Percentiles rank a stretch among this genome's conserved stretches.
Conservation (phyloP, 1,284 basidiomycete genomes). For the Trametes polyzona region DNA sequence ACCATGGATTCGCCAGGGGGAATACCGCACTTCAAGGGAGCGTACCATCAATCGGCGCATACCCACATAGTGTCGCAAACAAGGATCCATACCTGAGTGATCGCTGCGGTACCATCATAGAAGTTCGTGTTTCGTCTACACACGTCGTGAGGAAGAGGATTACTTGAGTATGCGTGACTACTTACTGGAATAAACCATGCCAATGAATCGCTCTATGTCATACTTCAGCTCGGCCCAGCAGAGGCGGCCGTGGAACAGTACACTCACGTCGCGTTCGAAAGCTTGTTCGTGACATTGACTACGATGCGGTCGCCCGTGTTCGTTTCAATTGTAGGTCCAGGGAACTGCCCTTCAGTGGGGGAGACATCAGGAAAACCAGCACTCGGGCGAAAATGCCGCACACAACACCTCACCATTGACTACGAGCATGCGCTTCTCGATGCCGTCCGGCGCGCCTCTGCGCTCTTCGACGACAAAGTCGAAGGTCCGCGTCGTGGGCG, state of each 20-base stretch:
- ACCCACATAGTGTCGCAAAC: neutral
- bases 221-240: too few species aligned
- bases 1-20: constrained; percentile 48
- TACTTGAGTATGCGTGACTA: neutral
- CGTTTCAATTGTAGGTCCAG: constrained; percentile 53
- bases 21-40: constrained; percentile 48
- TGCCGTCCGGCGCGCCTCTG: constrained; percentile 41
- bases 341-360: constrained; percentile 38
- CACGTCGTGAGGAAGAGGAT: constrained; percentile 20
- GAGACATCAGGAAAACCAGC: neutral
- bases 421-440: constrained; percentile 44
- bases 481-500: constrained; percentile 38
- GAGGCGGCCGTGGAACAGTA: neutral
- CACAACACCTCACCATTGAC: constrained; percentile 43
- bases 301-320: constrained; percentile 49
- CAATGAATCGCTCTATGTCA: constrained; percentile 47
- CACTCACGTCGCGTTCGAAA: constrained; percentile 38
- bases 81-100: constrained; percentile 36
- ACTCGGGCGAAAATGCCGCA: neutral
- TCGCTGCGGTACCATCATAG: constrained; percentile 49
- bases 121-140: constrained; percentile 43
- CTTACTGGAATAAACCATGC: constrained; percentile 45
- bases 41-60: neutral
- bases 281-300: constrained; percentile 45
- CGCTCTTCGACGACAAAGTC: constrained; percentile 39